A percentile compares a stretch with the other conserved stretches of the same genome.
phyloP scores from a whole-genome alignment of 768 basidiomycete species.

The Kwoniella sp. region DNA sequence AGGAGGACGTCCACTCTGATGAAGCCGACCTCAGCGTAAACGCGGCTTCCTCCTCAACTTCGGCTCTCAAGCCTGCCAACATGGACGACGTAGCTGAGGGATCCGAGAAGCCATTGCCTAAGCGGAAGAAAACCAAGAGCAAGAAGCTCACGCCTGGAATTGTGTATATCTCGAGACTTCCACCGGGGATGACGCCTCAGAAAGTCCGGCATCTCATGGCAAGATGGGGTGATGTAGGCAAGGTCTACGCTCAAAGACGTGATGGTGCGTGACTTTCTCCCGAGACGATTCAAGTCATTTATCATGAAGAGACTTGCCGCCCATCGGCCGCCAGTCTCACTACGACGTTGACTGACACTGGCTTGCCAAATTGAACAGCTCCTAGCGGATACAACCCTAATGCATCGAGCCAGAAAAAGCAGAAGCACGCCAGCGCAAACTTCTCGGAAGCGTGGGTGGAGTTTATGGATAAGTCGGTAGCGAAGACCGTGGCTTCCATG shows the following conservation, averaged over 20 bases:
- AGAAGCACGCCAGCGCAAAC: slow-evolving; percentile 85
- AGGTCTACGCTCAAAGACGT: slow-evolving; percentile 82
- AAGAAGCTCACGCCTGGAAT: slow-evolving; percentile 64
- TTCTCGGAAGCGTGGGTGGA: slow-evolving; percentile 99
- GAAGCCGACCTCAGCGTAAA: neutral
- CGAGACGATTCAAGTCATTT: too few species aligned
- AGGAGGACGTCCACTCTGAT: neutral
- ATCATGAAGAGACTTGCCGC: too few species aligned
- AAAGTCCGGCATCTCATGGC: slow-evolving; percentile 94
- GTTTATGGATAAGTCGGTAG: slow-evolving; percentile 90
- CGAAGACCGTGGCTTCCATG: slow-evolving; percentile 87
- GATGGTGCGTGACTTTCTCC: slow-evolving; percentile 82
- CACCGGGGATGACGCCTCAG: slow-evolving; percentile 95
- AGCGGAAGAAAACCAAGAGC: slow-evolving; percentile 33
- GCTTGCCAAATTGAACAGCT: slow-evolving; percentile 60
- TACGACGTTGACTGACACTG: too few species aligned
- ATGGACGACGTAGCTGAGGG: neutral
- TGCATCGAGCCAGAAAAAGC: slow-evolving; percentile 59
- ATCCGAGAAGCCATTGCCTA: neutral
- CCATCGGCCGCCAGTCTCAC: too few species aligned
- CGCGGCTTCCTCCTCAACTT: slow-evolving; percentile 3
- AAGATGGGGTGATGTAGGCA: slow-evolving; percentile 82
- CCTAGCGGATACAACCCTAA: slow-evolving; percentile 55
- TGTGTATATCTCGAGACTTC: slow-evolving; percentile 92
- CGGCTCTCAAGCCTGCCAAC: neutral